Evolutionary conservation across 352 stramenopile genomes (phyloP).

Genomic region (Globisporangium radiosum): DNA sequence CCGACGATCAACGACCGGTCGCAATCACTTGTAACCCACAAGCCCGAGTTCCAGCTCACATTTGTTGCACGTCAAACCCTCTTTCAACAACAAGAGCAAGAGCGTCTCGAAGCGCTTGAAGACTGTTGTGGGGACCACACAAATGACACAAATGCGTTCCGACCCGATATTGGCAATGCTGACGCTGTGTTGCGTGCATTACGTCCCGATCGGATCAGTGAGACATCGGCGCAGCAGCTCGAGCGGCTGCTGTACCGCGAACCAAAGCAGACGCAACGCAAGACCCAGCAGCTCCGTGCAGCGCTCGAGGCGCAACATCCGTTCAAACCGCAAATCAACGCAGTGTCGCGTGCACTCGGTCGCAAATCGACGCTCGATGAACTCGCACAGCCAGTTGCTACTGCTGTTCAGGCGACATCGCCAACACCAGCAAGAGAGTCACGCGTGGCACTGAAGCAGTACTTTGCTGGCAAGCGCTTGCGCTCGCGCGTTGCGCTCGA

Average conservation of each 20-base stretch:
- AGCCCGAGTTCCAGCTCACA: conserved; percentile 73
- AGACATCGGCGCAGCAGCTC: conserved; percentile 48
- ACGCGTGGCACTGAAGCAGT: conserved; percentile 29
- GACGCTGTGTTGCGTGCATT: conserved; percentile 58
- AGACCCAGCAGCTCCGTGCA: conserved; percentile 52
- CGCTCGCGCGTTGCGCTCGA: conserved; percentile 62
- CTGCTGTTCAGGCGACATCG: conserved; percentile 12
- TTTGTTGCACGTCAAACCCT: conserved; percentile 67
- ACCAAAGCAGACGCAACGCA: conserved; percentile 43
- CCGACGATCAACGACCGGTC: conserved; percentile 58
- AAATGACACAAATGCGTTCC: conserved; percentile 39
- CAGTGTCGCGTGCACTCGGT: conserved; percentile 57
- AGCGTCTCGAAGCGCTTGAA: conserved; percentile 51
- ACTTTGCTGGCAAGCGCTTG: conserved; percentile 65
- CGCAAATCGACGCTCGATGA: conserved; percentile 37
- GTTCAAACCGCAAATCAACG: conserved; percentile 79
- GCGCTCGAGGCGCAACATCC: conserved; percentile 49
- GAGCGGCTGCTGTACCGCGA: conserved; percentile 71
- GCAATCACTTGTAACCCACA: conserved; percentile 38
- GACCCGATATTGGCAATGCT: conserved; percentile 73
- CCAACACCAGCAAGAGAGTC: conserved; percentile 17
- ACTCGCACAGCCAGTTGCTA: conserved; percentile 30
- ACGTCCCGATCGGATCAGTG: conserved; percentile 47
- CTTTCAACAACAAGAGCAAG: conserved; percentile 59
- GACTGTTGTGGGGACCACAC: conserved; percentile 20